Base-by-base conservation (phyloP, 768 basidiomycete species). In the Boletellus ananas region DNA sequence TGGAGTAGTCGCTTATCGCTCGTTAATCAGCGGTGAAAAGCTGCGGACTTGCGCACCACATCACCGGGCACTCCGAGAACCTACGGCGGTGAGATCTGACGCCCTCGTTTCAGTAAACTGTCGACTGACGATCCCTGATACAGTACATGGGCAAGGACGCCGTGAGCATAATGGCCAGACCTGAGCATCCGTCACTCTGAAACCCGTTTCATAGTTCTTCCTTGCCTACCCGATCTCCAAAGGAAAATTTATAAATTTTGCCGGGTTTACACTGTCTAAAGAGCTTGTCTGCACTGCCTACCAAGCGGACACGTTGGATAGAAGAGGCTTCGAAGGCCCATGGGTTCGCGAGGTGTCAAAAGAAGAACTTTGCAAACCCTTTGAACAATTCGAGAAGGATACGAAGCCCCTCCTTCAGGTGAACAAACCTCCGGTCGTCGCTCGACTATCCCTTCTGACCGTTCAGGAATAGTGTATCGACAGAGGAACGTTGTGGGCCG, bases 181-280 rank as follows among this genome's bases (percentile, higher is more conserved):
- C 4, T 9, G 17, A 25, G 4, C 20, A 1, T 23, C 17, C 18
- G 27, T 23, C n/a, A n/a, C 7, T 47, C 43, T 55, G 41, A 50
- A 41, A 34, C 18, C 3, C 16, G 3, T 43, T 18, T 11, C 27
- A 87, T 7, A 29, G 85, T 79, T 79, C 59, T 61, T 84, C 36
- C 72, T 87, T 14, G 77, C 74, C 2, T 87, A 87, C 61, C 78
- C 83, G 0, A 79, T 87, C 13, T 71, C 79, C 3, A 72, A 72
- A 27, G 83, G 83, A 6, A 76, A 71, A 55, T 65, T 74, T 51
- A 69, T 89, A 56, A 89, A 86, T 57, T 74, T 86, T 49, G 85
- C 77, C 16, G 83, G 80, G 1, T 83, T 84, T 58, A 71, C 66
- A 21, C 62, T 75, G 17, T 68, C 71, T 21, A 75, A 76, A 51